These are phyloP conservation scores for Cordyceps fumosorosea DNA, from an alignment of 2,329 filamentous ascomycete genomes.

Conservation along the genomic window DNA sequence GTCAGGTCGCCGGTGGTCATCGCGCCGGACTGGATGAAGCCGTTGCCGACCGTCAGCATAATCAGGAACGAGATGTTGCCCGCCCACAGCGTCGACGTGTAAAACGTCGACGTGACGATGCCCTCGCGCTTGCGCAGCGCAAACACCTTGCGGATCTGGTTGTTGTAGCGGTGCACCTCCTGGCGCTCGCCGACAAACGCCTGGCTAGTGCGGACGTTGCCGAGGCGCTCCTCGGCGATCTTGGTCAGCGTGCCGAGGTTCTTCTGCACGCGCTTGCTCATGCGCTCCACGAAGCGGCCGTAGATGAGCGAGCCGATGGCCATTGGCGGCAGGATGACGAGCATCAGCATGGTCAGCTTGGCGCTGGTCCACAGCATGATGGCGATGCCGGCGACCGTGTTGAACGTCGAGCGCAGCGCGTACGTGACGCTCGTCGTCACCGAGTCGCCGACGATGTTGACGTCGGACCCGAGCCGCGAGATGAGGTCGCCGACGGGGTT, in stretches of 20 bases:
- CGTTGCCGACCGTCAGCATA: slow-evolving; percentile 82
- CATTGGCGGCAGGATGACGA: slow-evolving; percentile 83
- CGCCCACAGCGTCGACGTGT: slow-evolving; percentile 76
- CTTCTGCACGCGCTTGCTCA: slow-evolving; percentile 89
- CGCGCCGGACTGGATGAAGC: slow-evolving; percentile 76
- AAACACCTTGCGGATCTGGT: slow-evolving; percentile 88
- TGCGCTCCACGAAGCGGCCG: slow-evolving; percentile 76
- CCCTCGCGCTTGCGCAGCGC: slow-evolving; percentile 80
- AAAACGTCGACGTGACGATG: slow-evolving; percentile 84
- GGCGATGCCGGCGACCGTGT: slow-evolving; percentile 78
- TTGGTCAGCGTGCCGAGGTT: slow-evolving; percentile 90
- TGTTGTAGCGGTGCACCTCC: slow-evolving; percentile 86
- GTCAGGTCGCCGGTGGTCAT: slow-evolving; percentile 90
- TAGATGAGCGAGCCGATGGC: slow-evolving; percentile 88
- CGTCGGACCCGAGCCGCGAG: slow-evolving; percentile 89
- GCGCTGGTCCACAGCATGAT: slow-evolving; percentile 96
- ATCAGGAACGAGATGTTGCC: slow-evolving; percentile 95
- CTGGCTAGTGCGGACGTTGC: slow-evolving; percentile 93
- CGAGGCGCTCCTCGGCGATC: slow-evolving; percentile 94
- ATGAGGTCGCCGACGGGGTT: slow-evolving; percentile 96
- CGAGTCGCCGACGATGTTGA: slow-evolving; percentile 95
- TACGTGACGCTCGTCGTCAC: slow-evolving; percentile 98
- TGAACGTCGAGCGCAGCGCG: slow-evolving; percentile 81
- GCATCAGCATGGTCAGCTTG: slow-evolving; percentile 79
- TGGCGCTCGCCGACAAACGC: slow-evolving; percentile 91